A percentile compares a stretch with the other conserved stretches of the same genome.
phyloP scores from a whole-genome alignment of 192 early-diverging fungal genomes.

The Rhizophagus clarus region DNA sequence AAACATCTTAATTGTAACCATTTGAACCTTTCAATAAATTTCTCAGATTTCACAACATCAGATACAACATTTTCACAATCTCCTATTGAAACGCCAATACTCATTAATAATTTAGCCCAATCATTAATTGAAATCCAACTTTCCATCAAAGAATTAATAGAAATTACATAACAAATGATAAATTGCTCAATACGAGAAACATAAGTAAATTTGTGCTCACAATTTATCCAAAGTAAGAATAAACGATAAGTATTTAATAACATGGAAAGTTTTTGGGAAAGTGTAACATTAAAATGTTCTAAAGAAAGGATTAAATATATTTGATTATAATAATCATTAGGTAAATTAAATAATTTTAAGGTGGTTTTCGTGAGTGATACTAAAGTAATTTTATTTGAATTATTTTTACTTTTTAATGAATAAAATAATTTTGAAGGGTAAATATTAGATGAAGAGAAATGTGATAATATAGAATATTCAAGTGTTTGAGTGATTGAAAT shows the following conservation, averaged over 20 bases:
- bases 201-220: not conserved
- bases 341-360: not conserved
- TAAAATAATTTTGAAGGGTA: not conserved
- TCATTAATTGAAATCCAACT: not conserved
- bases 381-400: not conserved
- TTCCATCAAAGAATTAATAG: not conserved
- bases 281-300: not conserved
- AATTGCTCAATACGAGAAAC: not conserved
- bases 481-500: not conserved
- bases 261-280: not conserved
- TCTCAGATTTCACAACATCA: not conserved
- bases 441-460: not conserved
- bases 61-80: not conserved
- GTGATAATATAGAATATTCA: not conserved
- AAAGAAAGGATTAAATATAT: not conserved
- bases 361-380: not conserved
- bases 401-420: not conserved
- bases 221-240: constrained; percentile 1
- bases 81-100: not conserved
- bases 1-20: not conserved
- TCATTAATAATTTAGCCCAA: not conserved
- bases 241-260: not conserved
- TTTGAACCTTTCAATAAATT: not conserved
- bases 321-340: not conserved
- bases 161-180: not conserved